Percentiles rank a stretch among this genome's conserved stretches.
Evolutionary conservation across 768 basidiomycete species (phyloP).

Genomic region (Lentinula guzmanii): DNA sequence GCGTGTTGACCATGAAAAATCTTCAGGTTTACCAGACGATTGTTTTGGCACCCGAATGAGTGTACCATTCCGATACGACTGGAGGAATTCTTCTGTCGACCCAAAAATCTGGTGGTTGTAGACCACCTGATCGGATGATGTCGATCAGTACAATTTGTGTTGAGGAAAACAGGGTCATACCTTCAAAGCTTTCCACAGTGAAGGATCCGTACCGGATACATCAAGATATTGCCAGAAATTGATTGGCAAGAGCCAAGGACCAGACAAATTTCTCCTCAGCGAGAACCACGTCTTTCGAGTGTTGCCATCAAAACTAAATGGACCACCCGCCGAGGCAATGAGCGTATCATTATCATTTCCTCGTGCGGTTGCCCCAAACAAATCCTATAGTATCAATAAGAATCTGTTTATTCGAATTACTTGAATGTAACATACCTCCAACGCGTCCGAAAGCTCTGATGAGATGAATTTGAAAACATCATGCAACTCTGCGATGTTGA

Average conservation of each 20-base stretch:
- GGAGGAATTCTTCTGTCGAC: constrained; percentile 40
- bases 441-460: constrained; percentile 30
- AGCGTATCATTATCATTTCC: constrained; percentile 47
- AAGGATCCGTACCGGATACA: constrained; percentile 44
- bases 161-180: constrained; percentile 16
- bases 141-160: neutral
- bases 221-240: constrained; percentile 56
- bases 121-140: constrained; percentile 30
- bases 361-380: constrained; percentile 39
- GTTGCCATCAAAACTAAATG: constrained; percentile 54
- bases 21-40: constrained; percentile 21
- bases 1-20: constrained; percentile 41
- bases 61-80: constrained; percentile 47
- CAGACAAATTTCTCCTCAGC: constrained; percentile 43
- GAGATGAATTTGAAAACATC: constrained; percentile 25
- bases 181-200: constrained; percentile 47
- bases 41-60: constrained; percentile 32
- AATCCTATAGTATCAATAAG: constrained; percentile 26
- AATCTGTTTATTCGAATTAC: neutral
- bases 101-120: constrained; percentile 57
- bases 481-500: constrained; percentile 21
- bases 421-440: constrained; percentile 26
- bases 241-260: constrained; percentile 47
- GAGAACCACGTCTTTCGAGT: constrained; percentile 52
- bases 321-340: constrained; percentile 36